These are phyloP conservation scores for Fusarium sp. DNA, from an alignment of 2,329 filamentous ascomycete genomes.

Conservation along the genomic window DNA sequence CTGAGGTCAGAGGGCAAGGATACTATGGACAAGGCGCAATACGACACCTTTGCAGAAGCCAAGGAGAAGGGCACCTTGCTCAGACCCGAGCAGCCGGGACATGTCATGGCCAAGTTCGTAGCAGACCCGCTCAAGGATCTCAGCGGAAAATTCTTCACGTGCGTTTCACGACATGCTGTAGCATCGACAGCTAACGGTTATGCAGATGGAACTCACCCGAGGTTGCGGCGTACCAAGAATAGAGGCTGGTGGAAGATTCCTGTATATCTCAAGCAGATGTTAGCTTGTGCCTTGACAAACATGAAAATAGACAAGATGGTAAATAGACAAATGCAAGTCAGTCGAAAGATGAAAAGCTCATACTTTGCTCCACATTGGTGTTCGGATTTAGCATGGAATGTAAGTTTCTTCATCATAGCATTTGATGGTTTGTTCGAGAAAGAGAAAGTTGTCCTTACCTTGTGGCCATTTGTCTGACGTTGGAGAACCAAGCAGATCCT, in stretches of 20 bases:
- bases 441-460: slow-evolving; percentile 48
- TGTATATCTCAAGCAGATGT: slow-evolving; percentile 43
- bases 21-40: slow-evolving; percentile 69
- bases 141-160: slow-evolving; percentile 84
- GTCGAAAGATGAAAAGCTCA: slow-evolving; percentile 90
- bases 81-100: slow-evolving; percentile 86
- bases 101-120: slow-evolving; percentile 87
- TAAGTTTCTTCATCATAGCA: slow-evolving; percentile 76
- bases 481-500: neutral
- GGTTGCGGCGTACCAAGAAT: slow-evolving; percentile 68
- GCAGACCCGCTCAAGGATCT: slow-evolving; percentile 76
- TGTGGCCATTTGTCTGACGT: slow-evolving; percentile 8
- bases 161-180: slow-evolving; percentile 51
- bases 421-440: slow-evolving; percentile 32
- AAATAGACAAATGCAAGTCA: slow-evolving; percentile 66
- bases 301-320: slow-evolving; percentile 33
- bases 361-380: slow-evolving; percentile 75
- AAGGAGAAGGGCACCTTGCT: slow-evolving; percentile 82
- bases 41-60: slow-evolving; percentile 78
- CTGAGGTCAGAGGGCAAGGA: slow-evolving; percentile 75
- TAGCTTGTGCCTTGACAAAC: slow-evolving; percentile 39
- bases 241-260: slow-evolving; percentile 20
- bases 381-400: slow-evolving; percentile 87
- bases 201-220: slow-evolving; percentile 60
- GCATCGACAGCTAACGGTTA: slow-evolving; percentile 35